Evolutionary conservation across 352 stramenopile species (phyloP), one percentile per base, ranked within the genome.

Genomic region (Globisporangium rhizosaccharum): DNA sequence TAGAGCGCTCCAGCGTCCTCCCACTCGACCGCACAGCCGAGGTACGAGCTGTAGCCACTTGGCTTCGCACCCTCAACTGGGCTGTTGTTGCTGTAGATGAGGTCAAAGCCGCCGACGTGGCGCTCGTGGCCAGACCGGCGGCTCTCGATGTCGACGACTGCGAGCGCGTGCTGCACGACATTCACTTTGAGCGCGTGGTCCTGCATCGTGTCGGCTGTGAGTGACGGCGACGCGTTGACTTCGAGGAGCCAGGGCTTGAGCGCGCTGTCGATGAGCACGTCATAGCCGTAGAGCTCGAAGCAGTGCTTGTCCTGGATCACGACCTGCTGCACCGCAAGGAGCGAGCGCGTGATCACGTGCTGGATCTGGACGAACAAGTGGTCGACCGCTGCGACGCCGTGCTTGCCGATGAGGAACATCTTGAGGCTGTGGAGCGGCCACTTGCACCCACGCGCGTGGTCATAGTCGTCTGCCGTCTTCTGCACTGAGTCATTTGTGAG

Each of bases 401-500:
- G 73, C n/a, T 81, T 87, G 47, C 71, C 71, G 48, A 91, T 75
- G 25, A 92, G 61, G 53, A 85, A 84, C 47, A 84, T 63, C 67
- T 85, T 88, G 53, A 90, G 66, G 15, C 70, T 59, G 33, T 68
- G 59, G 47, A 90, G 69, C 11, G 62, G 63, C 82, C 80, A 91
- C 66, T 90, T 92, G 63, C 74, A 80, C 4, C 82, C 82, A n/a
- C 76, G 64, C 28, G 63, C 66, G 26, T 71, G 70, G 56, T 87
- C 72, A 61, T 94, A 97, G 33, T 94, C 87, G 6, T 90, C 71
- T 7, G 72, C 77, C 8, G 73, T 75, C 61, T 95, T 96, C 63
- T 98, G 95, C 17, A 98, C 80, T 11, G 88, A 85, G 61, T 94
- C 92, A 53, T 98, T 98, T 1, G 93, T 97, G 33, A 98, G 76